Evolutionary conservation across 2,329 filamentous ascomycete species (phyloP), one percentile per base, ranked within the genome.

Genomic region (Tolypocladium endophyticum): DNA sequence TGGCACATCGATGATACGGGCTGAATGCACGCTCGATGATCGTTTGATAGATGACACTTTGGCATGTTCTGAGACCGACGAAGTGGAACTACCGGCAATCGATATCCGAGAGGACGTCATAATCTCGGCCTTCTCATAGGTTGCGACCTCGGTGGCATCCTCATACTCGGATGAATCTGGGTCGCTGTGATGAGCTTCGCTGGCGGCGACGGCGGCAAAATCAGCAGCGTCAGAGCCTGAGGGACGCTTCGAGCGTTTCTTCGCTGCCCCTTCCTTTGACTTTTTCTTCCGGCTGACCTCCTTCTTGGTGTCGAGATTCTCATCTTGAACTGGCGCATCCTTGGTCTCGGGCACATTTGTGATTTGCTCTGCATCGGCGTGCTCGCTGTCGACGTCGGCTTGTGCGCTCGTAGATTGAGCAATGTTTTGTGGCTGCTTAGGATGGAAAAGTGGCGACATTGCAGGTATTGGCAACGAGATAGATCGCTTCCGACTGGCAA

Each of bases 111-210:
- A 78, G 0, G 82, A 83, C 0, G 80, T 85, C 59, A 85, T 63
- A 36, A 85, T 82, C 64, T 84, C 75, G 2, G 81, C 80, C 65
- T 83, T 78, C 77, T 89, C 81, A 69, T 83, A 74, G 69, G 75
- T 66, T 28, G 64, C 63, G 69, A 81, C 65, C 66, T 79, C 59
- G 64, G 85, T 71, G 64, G 82, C 72, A 61, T 79, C 66, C 64
- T 81, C 56, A 74, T 60, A 61, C 6, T 62, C 47, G n/a, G 64
- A 60, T 54, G 59, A 39, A 35, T 57, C 63, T 59, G 47, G 62
- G 60, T 43, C 62, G 54, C 57, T 62, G 62, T 47, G 8, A 5
- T 20, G 20, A 25, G 38, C 18, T 20, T n/a, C 38, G 16, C 11
- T 4, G 30, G 55, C 9, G 11, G 55, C 5, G 4, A 30, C 39